Conservation (phyloP, 2,329 filamentous ascomycete species). For the Cladosporium sp. region DNA sequence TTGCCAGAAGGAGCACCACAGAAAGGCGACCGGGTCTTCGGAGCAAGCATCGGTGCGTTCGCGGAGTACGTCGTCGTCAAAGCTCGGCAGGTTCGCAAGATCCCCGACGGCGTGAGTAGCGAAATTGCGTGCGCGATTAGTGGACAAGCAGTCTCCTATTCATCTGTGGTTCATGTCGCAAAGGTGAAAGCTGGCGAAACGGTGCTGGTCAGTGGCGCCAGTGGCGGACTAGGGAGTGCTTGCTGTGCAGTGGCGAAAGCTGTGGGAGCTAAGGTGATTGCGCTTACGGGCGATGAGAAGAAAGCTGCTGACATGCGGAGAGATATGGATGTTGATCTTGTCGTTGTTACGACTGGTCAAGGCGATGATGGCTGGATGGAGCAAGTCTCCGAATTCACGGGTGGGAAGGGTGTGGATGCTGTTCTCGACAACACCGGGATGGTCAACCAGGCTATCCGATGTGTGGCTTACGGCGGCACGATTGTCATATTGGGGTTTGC, state of each 20-base stretch:
- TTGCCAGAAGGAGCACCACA: constrained; percentile 37
- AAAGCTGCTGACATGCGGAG: constrained; percentile 35
- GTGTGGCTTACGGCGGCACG: constrained; percentile 50
- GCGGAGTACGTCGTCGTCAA: constrained; percentile 48
- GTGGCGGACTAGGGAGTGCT: constrained; percentile 53
- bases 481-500: constrained; percentile 58
- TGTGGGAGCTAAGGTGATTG: constrained; percentile 51
- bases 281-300: constrained; percentile 44
- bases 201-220: constrained; percentile 53
- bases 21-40: constrained; percentile 53
- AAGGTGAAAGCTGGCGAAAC: constrained; percentile 44
- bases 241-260: constrained; percentile 54
- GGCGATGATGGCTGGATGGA: constrained; percentile 45
- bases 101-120: constrained; percentile 46
- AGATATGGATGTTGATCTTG: constrained; percentile 27
- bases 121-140: constrained; percentile 52
- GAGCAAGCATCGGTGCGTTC: constrained; percentile 49
- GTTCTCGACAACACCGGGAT: constrained; percentile 58
- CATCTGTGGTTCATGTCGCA: constrained; percentile 43
- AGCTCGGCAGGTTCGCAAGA: constrained; percentile 36
- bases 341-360: constrained; percentile 37
- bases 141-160: constrained; percentile 53
- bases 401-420: constrained; percentile 51
- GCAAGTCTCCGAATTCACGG: constrained; percentile 46
- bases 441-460: constrained; percentile 52